These are phyloP conservation scores for Phytophthora melonis DNA, from an alignment of 352 stramenopile genomes.

Conservation along the genomic window DNA sequence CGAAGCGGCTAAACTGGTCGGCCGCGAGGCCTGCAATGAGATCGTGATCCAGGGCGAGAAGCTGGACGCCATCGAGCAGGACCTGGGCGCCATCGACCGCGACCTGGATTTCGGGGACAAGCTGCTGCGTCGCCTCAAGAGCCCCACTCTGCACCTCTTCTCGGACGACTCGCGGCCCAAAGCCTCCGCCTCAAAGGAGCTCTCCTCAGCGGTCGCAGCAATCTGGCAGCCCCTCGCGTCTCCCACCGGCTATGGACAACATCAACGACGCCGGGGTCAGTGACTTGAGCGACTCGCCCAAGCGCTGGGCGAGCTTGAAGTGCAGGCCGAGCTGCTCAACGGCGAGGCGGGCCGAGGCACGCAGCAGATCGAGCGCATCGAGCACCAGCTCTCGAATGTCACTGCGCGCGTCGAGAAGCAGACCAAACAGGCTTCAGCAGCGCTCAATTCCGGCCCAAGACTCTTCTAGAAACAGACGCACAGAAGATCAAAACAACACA, in stretches of 20 bases:
- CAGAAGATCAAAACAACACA: background rate
- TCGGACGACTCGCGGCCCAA: slow-evolving; percentile 51
- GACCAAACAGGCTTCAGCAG: slow-evolving; percentile 67
- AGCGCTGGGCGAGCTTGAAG: slow-evolving; percentile 74
- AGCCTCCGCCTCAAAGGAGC: slow-evolving; percentile 17
- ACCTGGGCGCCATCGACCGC: slow-evolving; percentile 62
- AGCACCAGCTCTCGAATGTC: slow-evolving; percentile 70
- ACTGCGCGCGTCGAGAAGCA: slow-evolving; percentile 77
- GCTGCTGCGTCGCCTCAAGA: slow-evolving; percentile 75
- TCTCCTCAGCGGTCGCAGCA: slow-evolving; percentile 31
- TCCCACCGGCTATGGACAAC: slow-evolving; percentile 26
- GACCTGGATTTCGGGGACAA: slow-evolving; percentile 84
- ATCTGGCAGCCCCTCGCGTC: slow-evolving; percentile 23
- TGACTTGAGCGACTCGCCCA: slow-evolving; percentile 70
- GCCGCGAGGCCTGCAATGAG: slow-evolving; percentile 73
- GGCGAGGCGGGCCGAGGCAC: slow-evolving; percentile 72
- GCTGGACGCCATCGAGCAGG: slow-evolving; percentile 72
- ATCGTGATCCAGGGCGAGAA: slow-evolving; percentile 82
- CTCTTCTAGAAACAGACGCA: slow-evolving; percentile 43
- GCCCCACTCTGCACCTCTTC: slow-evolving; percentile 75
- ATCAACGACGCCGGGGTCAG: slow-evolving; percentile 35
- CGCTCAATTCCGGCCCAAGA: slow-evolving; percentile 45
- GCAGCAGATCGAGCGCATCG: slow-evolving; percentile 78
- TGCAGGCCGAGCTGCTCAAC: slow-evolving; percentile 75
- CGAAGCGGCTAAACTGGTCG: slow-evolving; percentile 75